Evolutionary conservation across 306 rosid genomes (phyloP).

Genomic region (Trichosanthes truncata): DNA sequence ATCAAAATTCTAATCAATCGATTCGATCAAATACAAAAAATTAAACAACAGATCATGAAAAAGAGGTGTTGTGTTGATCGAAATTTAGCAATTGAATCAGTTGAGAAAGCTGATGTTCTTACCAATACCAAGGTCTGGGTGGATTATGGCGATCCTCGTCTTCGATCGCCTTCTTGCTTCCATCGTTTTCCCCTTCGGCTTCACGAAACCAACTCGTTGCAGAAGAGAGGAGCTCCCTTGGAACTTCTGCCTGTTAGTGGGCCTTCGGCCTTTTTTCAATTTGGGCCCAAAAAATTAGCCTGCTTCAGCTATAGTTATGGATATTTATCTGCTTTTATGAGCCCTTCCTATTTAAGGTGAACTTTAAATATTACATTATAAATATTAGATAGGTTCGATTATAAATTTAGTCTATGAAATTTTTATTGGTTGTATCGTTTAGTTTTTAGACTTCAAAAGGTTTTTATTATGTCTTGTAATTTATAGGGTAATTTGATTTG

Average conservation of each 20-base stretch:
- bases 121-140: constrained; percentile 96
- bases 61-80: not conserved
- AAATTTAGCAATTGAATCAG: not conserved
- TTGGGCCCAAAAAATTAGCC: not conserved
- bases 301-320: too few relatives aligned
- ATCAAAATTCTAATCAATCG: not conserved
- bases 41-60: not conserved
- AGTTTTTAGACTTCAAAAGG: too few relatives aligned
- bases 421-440: too few relatives aligned
- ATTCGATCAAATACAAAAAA: not conserved
- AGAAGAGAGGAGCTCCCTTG: not conserved
- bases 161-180: constrained; percentile 30
- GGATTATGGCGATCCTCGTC: constrained; percentile 62
- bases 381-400: too few relatives aligned
- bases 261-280: not conserved
- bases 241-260: not conserved
- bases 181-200: constrained; percentile 14
- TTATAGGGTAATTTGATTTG: too few relatives aligned
- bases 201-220: not conserved
- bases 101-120: not conserved
- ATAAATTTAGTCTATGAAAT: too few relatives aligned
- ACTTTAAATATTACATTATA: not conserved
- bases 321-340: not conserved
- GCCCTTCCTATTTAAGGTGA: not conserved
- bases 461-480: too few relatives aligned